These are phyloP conservation scores for Cladobotryum protrusum DNA, from an alignment of 2,329 filamentous ascomycete species.

Conservation along the genomic window DNA sequence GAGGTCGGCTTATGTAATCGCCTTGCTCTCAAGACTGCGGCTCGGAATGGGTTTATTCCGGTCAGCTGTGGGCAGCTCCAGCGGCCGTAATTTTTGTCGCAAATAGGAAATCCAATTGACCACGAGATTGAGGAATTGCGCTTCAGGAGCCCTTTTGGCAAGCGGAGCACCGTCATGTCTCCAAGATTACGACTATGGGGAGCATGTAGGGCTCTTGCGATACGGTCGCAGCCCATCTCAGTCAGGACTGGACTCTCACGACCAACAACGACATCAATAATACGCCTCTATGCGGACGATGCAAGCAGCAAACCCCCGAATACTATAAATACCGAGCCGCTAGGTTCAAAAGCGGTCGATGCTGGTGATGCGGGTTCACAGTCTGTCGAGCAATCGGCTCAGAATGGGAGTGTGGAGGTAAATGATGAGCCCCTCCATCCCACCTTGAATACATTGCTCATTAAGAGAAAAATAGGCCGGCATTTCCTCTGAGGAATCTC, in stretches of 20 bases:
- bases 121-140: constrained; percentile 11
- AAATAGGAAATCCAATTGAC: constrained; percentile 3
- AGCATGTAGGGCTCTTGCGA: constrained; percentile 28
- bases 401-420: neutral
- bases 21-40: neutral
- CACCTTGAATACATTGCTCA: neutral
- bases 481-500: constrained; percentile 9
- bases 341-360: too few species aligned
- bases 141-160: constrained; percentile 4
- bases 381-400: constrained; percentile 4
- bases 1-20: neutral
- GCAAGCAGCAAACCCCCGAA: constrained; percentile 21
- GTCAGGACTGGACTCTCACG: constrained; percentile 19
- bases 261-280: constrained; percentile 15
- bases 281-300: constrained; percentile 29
- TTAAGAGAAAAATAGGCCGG: constrained; percentile 3
- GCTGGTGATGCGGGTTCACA: neutral
- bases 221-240: constrained; percentile 23
- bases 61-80: neutral
- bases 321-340: constrained; percentile 9
- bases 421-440: neutral
- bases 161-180: constrained; percentile 25
- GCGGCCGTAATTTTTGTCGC: constrained; percentile 14
- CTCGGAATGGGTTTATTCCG: constrained; percentile 17
- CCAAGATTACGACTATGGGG: constrained; percentile 28